Percentiles rank a stretch among this genome's conserved stretches.
Conservation (phyloP, 192 early-diverging fungal genomes). For the Umbelopsis sp. region DNA sequence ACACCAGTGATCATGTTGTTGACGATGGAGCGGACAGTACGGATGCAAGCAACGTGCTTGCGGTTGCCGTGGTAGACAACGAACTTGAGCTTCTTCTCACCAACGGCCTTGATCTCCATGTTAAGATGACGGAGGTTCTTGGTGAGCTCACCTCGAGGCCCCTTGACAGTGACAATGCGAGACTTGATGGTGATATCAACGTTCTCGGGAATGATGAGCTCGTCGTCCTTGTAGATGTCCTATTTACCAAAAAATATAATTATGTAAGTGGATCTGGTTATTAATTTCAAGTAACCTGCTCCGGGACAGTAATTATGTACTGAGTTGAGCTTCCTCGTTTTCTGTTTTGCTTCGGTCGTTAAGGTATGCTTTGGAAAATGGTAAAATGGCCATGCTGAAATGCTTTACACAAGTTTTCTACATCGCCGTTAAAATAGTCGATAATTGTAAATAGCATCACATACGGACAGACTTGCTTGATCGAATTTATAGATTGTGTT, state of each 20-base stretch:
- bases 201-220: constrained; percentile 87
- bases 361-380: too few species aligned
- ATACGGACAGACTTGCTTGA: too few species aligned
- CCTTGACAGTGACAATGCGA: constrained; percentile 83
- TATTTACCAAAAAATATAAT: neutral
- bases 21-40: constrained; percentile 94
- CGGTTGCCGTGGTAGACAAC: constrained; percentile 93
- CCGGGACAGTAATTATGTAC: too few species aligned
- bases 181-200: constrained; percentile 88
- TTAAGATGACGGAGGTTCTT: constrained; percentile 94
- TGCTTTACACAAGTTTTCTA: too few species aligned
- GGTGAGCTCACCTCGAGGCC: constrained; percentile 85
- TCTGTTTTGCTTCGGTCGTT: too few species aligned
- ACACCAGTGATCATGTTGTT: constrained; percentile 98
- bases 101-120: constrained; percentile 80
- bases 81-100: constrained; percentile 72
- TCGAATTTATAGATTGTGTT: too few species aligned
- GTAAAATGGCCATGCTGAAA: too few species aligned
- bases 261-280: neutral
- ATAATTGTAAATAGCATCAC: too few species aligned
- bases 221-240: constrained; percentile 87
- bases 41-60: constrained; percentile 98
- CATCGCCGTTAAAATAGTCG: too few species aligned
- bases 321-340: too few species aligned
- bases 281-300: neutral